Conservation (phyloP, 1,139 yeast genomes). For the Debaryomyces fabryi region DNA sequence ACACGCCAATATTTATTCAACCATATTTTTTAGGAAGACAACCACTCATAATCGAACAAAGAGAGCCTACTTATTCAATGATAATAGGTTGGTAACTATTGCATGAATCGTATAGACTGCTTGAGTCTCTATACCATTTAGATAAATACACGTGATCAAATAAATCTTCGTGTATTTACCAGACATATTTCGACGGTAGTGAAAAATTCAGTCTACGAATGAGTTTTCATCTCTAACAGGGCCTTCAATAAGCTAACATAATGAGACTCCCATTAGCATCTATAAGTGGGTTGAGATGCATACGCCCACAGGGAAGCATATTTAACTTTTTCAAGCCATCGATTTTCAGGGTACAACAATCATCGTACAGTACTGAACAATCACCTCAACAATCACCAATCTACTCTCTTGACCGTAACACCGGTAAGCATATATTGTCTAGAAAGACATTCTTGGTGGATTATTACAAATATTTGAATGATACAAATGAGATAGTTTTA, state of each 20-base stretch:
- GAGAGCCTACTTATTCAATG: no score
- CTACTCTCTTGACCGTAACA: slow-evolving; percentile 32
- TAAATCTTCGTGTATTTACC: neutral
- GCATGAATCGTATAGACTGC: neutral
- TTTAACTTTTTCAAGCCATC: slow-evolving; percentile 1
- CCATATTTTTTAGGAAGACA: no score
- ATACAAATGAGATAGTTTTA: slow-evolving; percentile 66
- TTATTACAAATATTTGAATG: slow-evolving; percentile 71
- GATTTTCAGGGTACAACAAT: slow-evolving; percentile 1
- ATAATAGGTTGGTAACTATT: neutral
- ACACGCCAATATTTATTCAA: no score
- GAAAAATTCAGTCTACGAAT: slow-evolving; percentile 5
- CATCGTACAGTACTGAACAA: slow-evolving; percentile 10
- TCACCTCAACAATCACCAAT: slow-evolving; percentile 10
- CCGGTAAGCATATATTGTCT: slow-evolving; percentile 56
- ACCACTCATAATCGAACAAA: no score
- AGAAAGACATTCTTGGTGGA: slow-evolving; percentile 87
- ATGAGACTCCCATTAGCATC: slow-evolving; percentile 7
- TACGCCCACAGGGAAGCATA: neutral
- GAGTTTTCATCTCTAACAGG: neutral
- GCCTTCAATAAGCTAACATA: neutral
- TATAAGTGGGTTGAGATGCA: slow-evolving; percentile 2
- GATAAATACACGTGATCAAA: neutral
- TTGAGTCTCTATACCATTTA: neutral
- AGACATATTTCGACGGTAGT: neutral